Evolutionary conservation across 257 asterid genomes (phyloP).

Genomic region (Verbena officinalis): DNA sequence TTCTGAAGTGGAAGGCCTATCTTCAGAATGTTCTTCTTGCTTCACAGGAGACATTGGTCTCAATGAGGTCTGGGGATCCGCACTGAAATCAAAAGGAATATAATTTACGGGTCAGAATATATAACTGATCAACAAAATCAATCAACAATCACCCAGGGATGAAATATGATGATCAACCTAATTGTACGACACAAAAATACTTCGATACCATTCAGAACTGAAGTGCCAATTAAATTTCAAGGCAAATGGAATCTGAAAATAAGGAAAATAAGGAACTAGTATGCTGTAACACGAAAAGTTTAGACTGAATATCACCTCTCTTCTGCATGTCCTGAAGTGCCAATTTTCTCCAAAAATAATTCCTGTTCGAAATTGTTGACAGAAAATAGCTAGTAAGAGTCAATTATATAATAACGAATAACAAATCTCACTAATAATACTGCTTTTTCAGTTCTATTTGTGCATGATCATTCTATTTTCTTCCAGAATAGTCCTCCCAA

Average conservation of each 20-base stretch:
- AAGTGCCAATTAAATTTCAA: not conserved
- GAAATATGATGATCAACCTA: slow-evolving; percentile 7
- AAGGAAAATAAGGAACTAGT: slow-evolving; percentile 13
- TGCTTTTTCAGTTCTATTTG: not conserved
- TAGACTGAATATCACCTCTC: slow-evolving; percentile 54
- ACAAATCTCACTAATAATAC: not conserved
- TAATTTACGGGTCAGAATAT: slow-evolving; percentile 2
- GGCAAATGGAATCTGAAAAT: not conserved
- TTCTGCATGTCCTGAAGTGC: slow-evolving; percentile 47
- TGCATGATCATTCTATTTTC: not conserved
- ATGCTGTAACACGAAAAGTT: slow-evolving; percentile 1
- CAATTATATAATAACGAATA: too few relatives aligned
- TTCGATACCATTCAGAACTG: slow-evolving; percentile 18
- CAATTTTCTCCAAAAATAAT: slow-evolving; percentile 62
- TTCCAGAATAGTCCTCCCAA: too few relatives aligned
- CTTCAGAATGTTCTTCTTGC: slow-evolving; percentile 57
- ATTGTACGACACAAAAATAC: slow-evolving; percentile 11
- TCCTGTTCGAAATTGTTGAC: slow-evolving; percentile 57
- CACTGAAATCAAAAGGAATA: slow-evolving; percentile 51
- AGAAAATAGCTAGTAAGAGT: slow-evolving; percentile 1
- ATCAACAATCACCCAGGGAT: slow-evolving; percentile 20
- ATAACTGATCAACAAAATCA: slow-evolving; percentile 18
- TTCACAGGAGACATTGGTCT: slow-evolving; percentile 53
- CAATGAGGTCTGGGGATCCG: slow-evolving; percentile 66
- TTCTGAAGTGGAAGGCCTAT: slow-evolving; percentile 46